Conservation (phyloP, 768 basidiomycete genomes). For the Termitomyces sp. region DNA sequence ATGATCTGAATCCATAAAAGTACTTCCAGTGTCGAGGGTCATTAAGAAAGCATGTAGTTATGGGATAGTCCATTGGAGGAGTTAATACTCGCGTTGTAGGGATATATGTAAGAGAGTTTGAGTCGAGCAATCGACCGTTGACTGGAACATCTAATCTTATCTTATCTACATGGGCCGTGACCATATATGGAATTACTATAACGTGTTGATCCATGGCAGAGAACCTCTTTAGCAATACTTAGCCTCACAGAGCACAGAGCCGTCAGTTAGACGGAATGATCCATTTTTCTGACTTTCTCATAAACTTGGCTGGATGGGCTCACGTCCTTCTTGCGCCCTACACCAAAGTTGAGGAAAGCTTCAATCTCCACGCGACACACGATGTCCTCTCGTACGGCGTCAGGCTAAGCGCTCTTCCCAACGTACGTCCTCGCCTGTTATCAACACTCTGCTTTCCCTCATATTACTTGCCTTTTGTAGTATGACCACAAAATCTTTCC, state of each 20-base stretch:
- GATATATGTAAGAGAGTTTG: not conserved
- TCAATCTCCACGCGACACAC: conserved; percentile 89
- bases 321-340: conserved; percentile 83
- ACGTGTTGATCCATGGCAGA: not conserved
- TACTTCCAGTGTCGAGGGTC: not conserved
- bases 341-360: conserved; percentile 97
- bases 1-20: not conserved
- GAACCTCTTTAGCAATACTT: not conserved
- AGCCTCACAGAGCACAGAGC: not conserved
- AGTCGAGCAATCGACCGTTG: too few relatives aligned
- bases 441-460: not conserved
- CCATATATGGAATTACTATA: not conserved
- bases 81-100: not conserved
- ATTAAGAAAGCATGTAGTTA: not conserved
- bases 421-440: conserved; percentile 39
- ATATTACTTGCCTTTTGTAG: conserved; percentile 26
- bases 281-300: conserved; percentile 43
- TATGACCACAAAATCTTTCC: conserved; percentile 91
- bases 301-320: conserved; percentile 51
- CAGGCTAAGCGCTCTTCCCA: conserved; percentile 34
- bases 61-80: too few relatives aligned
- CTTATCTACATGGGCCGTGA: not conserved
- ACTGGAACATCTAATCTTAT: not conserved
- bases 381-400: conserved; percentile 83
- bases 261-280: conserved; percentile 9